Base-by-base conservation (phyloP, 768 basidiomycete species). In the Pseudohyphozyma bogoriensis region DNA sequence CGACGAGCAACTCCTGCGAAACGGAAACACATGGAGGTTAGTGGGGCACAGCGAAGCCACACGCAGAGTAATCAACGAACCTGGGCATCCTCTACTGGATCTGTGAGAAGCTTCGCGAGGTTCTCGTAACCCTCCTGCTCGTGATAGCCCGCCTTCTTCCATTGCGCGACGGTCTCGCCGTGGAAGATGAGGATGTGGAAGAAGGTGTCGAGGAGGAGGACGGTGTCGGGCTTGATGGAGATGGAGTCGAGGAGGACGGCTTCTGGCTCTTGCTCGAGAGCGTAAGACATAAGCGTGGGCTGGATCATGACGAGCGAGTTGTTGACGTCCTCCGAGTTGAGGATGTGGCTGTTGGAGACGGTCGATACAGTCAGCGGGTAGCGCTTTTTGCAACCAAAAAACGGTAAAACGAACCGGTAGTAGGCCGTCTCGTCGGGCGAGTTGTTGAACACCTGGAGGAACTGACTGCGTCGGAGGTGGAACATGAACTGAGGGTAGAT, bases 401-500 rank as follows among this genome's bases (percentile, higher is more conserved):
- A 29, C n/a, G n/a, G 18, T 28, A 31, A 46, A 58, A 68, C 82
- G 67, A 55, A 85, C 90, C 92, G 81, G 75, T 96, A 97, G 79
- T 93, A 97, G 18, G 92, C 95, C 24, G 92, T 96, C 78, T 99
- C 95, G 73, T 99, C 95, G 11, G 95, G 95, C 79, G 89, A 92
- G 79, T 96, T 99, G 76, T 97, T 97, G 77, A 97, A 97, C 56
- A 97, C 92, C 76, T 99, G 95, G 73, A 99, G 78, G 79, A 99
- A 97, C 76, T 97, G 93, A 80, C 88, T 90, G 73, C 95, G 79
- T 60, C 93, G 81, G 63, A 99, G 75, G 76, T 99, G 95, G 84
- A 97, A 99, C 95, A 97, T 99, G 79, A 99, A 99, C 72, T 97
- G 95, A 20, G 95, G 95, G 74, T 99, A 99, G 69, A 99, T 96